Conservation (phyloP, 2,329 filamentous ascomycete genomes). For the Furcasterigmium furcatum region DNA sequence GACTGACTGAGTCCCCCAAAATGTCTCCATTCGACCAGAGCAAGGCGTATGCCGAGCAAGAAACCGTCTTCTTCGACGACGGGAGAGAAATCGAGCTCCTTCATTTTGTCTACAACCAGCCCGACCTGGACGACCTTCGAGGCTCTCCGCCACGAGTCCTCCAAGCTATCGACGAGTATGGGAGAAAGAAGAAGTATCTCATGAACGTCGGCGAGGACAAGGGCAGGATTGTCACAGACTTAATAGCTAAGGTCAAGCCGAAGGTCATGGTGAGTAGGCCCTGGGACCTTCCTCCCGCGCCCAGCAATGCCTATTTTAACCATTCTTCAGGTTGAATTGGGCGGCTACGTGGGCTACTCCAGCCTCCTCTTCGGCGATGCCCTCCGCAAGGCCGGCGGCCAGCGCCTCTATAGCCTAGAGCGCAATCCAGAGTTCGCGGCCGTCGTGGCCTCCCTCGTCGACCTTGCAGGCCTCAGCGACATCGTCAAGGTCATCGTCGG, state of each 20-base stretch:
- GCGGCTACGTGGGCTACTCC: conserved; percentile 80
- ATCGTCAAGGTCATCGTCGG: conserved; percentile 70
- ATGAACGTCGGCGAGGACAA: conserved; percentile 81
- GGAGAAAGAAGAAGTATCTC: conserved; percentile 61
- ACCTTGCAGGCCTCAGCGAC: conserved; percentile 69
- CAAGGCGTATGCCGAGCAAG: conserved; percentile 37
- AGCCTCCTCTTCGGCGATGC: conserved; percentile 71
- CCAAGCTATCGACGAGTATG: conserved; percentile 66
- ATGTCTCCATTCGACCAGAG: conserved; percentile 26
- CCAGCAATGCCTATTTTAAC: too few species aligned
- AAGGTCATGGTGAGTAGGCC: conserved; percentile 52
- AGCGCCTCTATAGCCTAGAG: conserved; percentile 69
- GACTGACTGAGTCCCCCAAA: too few species aligned
- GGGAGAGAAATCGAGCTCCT: conserved; percentile 73
- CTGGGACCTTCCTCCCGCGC: not conserved
- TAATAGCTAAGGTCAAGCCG: conserved; percentile 67
- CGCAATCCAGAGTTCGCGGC: conserved; percentile 71
- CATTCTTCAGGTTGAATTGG: conserved; percentile 60
- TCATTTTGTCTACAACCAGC: conserved; percentile 62
- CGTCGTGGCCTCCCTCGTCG: conserved; percentile 65
- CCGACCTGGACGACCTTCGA: conserved; percentile 59
- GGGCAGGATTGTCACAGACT: conserved; percentile 64
- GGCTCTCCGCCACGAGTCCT: conserved; percentile 63
- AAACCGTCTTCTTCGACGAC: conserved; percentile 54
- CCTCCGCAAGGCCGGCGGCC: conserved; percentile 59